Percentiles rank a stretch among this genome's conserved stretches.
phyloP scores from a whole-genome alignment of 306 rosid genomes.

The Benincasa hispida region DNA sequence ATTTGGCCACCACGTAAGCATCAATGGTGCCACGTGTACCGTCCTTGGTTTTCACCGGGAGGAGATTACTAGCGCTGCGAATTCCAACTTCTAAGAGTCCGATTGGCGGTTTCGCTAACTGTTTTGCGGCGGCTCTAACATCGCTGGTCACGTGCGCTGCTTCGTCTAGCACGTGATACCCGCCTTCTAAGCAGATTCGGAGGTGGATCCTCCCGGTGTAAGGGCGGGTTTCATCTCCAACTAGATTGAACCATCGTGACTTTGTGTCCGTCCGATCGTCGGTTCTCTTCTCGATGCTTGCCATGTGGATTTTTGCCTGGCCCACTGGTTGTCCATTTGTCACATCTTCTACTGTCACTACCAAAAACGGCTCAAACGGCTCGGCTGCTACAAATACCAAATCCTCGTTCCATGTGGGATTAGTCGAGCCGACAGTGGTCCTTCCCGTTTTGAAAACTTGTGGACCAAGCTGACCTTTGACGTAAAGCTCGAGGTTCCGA shows the following conservation, averaged over 20 bases:
- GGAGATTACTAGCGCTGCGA: constrained; percentile 62
- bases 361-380: constrained; percentile 75
- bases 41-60: constrained; percentile 65
- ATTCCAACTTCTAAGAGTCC: constrained; percentile 78
- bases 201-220: constrained; percentile 64
- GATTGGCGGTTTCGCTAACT: constrained; percentile 41
- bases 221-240: constrained; percentile 27
- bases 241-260: constrained; percentile 71
- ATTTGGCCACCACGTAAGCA: constrained; percentile 72
- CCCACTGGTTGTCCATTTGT: constrained; percentile 34
- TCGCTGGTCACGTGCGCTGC: constrained; percentile 83
- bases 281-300: constrained; percentile 42
- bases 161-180: constrained; percentile 87
- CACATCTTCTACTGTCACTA: constrained; percentile 37
- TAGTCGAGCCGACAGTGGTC: constrained; percentile 31
- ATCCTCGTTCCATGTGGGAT: constrained; percentile 76
- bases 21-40: constrained; percentile 62
- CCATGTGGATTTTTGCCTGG: constrained; percentile 43
- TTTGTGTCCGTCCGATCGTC: constrained; percentile 46
- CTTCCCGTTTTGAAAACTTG: constrained; percentile 61
- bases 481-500: constrained; percentile 39
- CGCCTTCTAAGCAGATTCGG: constrained; percentile 65
- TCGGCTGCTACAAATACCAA: constrained; percentile 68
- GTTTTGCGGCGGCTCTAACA: constrained; percentile 61
- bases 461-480: constrained; percentile 64